Percentiles rank a stretch among this genome's conserved stretches.
These are phyloP conservation scores for Priceomyces medius DNA, from an alignment of 805 yeast species.

Conservation along the genomic window DNA sequence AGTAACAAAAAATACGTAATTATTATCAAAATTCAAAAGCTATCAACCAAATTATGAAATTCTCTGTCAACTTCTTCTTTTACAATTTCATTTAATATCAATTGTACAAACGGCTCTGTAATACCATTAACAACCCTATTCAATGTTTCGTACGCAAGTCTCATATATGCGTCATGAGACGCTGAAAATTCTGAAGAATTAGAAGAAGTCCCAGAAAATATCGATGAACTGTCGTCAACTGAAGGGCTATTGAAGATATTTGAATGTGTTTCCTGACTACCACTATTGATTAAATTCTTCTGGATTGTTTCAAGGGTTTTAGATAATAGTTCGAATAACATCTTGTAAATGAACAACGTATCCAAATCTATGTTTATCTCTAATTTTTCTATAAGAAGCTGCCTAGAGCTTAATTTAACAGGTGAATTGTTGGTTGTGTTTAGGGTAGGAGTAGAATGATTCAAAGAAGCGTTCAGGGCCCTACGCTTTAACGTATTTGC, in stretches of 20 bases:
- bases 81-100: slow-evolving; percentile 31
- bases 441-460: slow-evolving; percentile 13
- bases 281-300: slow-evolving; percentile 18
- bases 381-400: slow-evolving; percentile 42
- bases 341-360: slow-evolving; percentile 37
- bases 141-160: slow-evolving; percentile 25
- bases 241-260: background rate
- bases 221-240: slow-evolving; percentile 31
- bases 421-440: slow-evolving; percentile 29
- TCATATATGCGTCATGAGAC: slow-evolving; percentile 32
- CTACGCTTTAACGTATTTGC: slow-evolving; percentile 1
- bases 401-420: slow-evolving; percentile 38
- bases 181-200: slow-evolving; percentile 22
- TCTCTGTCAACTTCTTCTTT: slow-evolving; percentile 27
- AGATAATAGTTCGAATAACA: slow-evolving; percentile 28
- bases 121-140: slow-evolving; percentile 33
- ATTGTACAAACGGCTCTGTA: slow-evolving; percentile 35
- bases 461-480: slow-evolving; percentile 10
- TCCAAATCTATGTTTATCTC: slow-evolving; percentile 44
- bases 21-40: slow-evolving; percentile 11
- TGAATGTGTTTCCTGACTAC: background rate
- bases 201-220: slow-evolving; percentile 32
- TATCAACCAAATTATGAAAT: slow-evolving; percentile 27
- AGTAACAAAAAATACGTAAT: background rate
- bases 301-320: slow-evolving; percentile 26